These are phyloP conservation scores for Ascomycota sp. DNA, from an alignment of 2,329 filamentous ascomycete genomes.

Conservation along the genomic window DNA sequence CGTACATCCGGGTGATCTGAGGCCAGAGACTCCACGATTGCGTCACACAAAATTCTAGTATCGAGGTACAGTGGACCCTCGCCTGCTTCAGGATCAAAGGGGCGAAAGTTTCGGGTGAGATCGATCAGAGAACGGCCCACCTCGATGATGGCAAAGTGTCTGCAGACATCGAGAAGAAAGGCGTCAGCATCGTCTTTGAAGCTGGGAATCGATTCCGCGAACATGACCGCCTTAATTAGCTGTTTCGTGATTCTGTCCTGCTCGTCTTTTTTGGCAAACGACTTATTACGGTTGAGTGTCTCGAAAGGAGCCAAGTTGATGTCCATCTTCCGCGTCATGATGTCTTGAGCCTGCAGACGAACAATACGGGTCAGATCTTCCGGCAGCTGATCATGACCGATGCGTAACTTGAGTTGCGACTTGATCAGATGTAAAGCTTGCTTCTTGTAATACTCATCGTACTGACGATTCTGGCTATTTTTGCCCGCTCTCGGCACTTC, in stretches of 20 bases:
- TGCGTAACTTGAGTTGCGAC: conserved; percentile 72
- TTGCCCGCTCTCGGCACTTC: conserved; percentile 49
- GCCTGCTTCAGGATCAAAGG: conserved; percentile 69
- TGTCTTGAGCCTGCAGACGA: conserved; percentile 73
- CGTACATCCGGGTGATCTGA: conserved; percentile 67
- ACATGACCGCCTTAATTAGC: conserved; percentile 74
- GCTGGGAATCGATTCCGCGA: conserved; percentile 62
- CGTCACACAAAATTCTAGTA: conserved; percentile 69
- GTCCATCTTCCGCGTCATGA: conserved; percentile 52
- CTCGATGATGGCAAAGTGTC: conserved; percentile 80
- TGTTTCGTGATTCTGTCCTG: conserved; percentile 72
- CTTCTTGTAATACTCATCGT: conserved; percentile 74
- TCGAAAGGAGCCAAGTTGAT: conserved; percentile 52
- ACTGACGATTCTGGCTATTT: conserved; percentile 33
- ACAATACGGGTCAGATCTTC: conserved; percentile 76
- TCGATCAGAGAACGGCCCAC: conserved; percentile 69
- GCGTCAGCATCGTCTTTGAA: conserved; percentile 55
- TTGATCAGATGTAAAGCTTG: conserved; percentile 79
- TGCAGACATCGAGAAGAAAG: conserved; percentile 63
- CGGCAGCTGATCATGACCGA: conserved; percentile 71
- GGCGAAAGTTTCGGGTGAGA: conserved; percentile 52
- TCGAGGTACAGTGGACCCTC: conserved; percentile 80
- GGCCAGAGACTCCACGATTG: conserved; percentile 72
- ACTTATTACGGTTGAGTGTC: conserved; percentile 58
- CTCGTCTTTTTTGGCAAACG: conserved; percentile 66